Base-by-base conservation (phyloP, 805 yeast genomes). In the Nakazawaea molendinolei region DNA sequence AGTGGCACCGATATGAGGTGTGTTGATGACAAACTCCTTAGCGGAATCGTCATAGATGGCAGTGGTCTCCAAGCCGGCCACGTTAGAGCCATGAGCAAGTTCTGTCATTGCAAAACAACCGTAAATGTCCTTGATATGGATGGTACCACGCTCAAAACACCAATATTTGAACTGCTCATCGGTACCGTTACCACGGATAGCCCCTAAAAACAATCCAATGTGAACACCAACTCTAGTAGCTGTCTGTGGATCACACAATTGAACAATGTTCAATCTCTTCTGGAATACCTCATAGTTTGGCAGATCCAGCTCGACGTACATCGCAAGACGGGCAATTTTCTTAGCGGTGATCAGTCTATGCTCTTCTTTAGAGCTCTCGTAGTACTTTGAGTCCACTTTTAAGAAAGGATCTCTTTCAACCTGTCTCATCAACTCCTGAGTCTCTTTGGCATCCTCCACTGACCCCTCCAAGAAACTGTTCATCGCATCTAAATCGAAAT, bases 71-170 rank as follows among this genome's bases (percentile, higher is more conserved):
- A 86, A 67, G 17, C 85, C 94, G 4, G 95, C 95, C 30, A 89
- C 96, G 56, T 89, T 89, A 9, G 95, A 85, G 19, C 96, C 96
- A 55, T 86, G 96, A 6, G 86, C 95, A 48, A 86, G 56, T 61
- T 86, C 96, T 12, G 95, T 87, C 96, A 86, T 86, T 31, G 82
- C 86, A 61, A 86, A 86, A 59, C 95, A 87, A 19, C 96, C 96
- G 51, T 78, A 82, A 33, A 81, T 66, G 42, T 74, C 82, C 51
- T 69, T 76, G 26, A 79, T 53, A 42, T 60, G 61, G 1, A 66
- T 54, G 8, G 86, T 76, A 46, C 84, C 87, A 50, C 82, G 69
- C 47, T 72, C 76, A 41, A 67, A 61, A 36, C 86, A 71, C 97
- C 97, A 89, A 61, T 79, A 90, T 28, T 76, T 65, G 49, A 80